Percentiles rank a stretch among this genome's conserved stretches.
Evolutionary conservation across 495 filamentous ascomycete genomes (phyloP).

Genomic region (Recurvomyces mirabilis): DNA sequence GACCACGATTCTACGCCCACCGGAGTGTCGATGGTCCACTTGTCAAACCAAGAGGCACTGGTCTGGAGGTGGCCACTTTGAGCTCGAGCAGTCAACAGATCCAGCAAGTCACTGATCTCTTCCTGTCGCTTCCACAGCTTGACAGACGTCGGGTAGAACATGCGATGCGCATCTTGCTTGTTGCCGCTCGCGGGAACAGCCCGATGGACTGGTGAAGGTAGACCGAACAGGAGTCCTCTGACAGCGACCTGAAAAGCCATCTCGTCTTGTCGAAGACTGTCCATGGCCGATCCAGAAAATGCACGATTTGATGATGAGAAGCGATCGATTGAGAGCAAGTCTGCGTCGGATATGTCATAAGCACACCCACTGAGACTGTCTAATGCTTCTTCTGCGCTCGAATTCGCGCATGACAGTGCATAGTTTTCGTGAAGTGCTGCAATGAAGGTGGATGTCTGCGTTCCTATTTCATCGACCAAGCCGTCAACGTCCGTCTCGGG

Average conservation of each 20-base stretch:
- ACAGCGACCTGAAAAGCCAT: slow-evolving; percentile 82
- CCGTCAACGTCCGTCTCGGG: slow-evolving; percentile 63
- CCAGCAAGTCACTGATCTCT: slow-evolving; percentile 60
- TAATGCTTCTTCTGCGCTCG: slow-evolving; percentile 46
- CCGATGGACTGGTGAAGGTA: slow-evolving; percentile 77
- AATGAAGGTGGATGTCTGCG: slow-evolving; percentile 78
- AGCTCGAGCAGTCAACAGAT: slow-evolving; percentile 45
- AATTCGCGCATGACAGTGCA: slow-evolving; percentile 53
- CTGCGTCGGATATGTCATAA: slow-evolving; percentile 74
- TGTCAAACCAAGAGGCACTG: neutral
- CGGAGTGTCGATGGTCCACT: too few relatives aligned
- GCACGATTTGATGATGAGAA: slow-evolving; percentile 32
- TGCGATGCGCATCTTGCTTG: slow-evolving; percentile 55
- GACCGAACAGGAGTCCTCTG: slow-evolving; percentile 66
- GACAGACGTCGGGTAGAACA: slow-evolving; percentile 75
- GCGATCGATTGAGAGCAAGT: slow-evolving; percentile 55
- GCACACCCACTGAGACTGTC: slow-evolving; percentile 64
- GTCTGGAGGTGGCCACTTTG: slow-evolving; percentile 28
- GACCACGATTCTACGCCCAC: slow-evolving; percentile 29
- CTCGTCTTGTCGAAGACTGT: slow-evolving; percentile 77
- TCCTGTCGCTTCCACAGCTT: slow-evolving; percentile 69
- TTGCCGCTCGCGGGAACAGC: slow-evolving; percentile 30
- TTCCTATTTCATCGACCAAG: slow-evolving; percentile 79
- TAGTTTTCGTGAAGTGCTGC: slow-evolving; percentile 95
- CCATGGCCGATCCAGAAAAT: slow-evolving; percentile 43